Percentiles rank a stretch among this genome's conserved stretches.
phyloP scores from a whole-genome alignment of 108 stramenopile species.

The Cyclotella cryptica region DNA sequence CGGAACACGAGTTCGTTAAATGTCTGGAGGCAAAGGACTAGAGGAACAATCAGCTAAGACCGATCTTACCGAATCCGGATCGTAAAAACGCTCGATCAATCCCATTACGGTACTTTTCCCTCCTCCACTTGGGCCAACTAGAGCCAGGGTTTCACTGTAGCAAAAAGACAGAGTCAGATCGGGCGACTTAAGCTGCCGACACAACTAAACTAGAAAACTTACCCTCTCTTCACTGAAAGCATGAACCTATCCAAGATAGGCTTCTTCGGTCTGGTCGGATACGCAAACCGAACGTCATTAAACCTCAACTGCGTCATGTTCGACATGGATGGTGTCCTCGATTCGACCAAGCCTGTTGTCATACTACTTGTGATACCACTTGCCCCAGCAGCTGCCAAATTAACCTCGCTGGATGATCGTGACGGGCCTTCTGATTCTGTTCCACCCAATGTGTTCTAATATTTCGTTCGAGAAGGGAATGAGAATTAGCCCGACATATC shows the following conservation, averaged over 20 bases:
- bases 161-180: neutral
- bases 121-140: conserved; percentile 77
- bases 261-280: conserved; percentile 87
- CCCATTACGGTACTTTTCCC: conserved; percentile 89
- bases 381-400: conserved; percentile 17
- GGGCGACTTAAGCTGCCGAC: conserved; percentile 30
- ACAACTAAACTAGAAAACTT: conserved; percentile 6
- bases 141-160: conserved; percentile 39
- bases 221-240: conserved; percentile 59
- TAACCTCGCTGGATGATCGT: neutral
- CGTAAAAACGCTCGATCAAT: conserved; percentile 95
- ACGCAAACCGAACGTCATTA: conserved; percentile 79
- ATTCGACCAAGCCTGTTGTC: too few species aligned
- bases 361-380: conserved; percentile 22
- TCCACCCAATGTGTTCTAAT: neutral
- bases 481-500: too few species aligned
- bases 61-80: conserved; percentile 52
- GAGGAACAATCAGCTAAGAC: neutral
- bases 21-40: neutral
- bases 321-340: neutral
- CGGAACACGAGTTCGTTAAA: too few species aligned
- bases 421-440: neutral
- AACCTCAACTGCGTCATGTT: conserved; percentile 34
- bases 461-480: neutral
- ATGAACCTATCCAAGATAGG: conserved; percentile 57